phyloP scores from a whole-genome alignment of 1,284 basidiomycete genomes.

The Marasmius sp. region DNA sequence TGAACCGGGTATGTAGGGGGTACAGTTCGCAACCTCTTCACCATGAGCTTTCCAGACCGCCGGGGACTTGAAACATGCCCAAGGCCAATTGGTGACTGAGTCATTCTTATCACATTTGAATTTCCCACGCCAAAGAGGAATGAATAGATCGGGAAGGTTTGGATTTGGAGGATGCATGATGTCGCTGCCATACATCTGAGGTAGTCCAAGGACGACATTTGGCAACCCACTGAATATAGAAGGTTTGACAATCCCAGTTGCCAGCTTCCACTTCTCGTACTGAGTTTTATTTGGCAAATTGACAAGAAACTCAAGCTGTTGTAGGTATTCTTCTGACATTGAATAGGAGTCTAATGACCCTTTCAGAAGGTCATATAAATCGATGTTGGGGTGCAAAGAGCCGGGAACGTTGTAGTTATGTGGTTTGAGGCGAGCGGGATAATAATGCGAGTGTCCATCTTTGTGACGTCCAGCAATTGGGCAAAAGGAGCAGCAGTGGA shows the following conservation, averaged over 20 bases:
- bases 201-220: background rate
- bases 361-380: conserved; percentile 12
- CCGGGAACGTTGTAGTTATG: conserved; percentile 16
- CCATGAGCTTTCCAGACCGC: conserved; percentile 36
- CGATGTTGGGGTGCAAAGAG: conserved; percentile 21
- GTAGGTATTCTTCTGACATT: conserved; percentile 12
- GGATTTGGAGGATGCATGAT: conserved; percentile 6
- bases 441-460: conserved; percentile 8
- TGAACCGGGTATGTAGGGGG: conserved; percentile 26
- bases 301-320: conserved; percentile 15
- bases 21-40: conserved; percentile 23
- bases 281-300: conserved; percentile 2
- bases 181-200: background rate
- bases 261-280: background rate
- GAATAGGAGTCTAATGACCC: background rate
- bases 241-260: conserved; percentile 11
- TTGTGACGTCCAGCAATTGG: conserved; percentile 17
- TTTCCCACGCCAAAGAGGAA: conserved; percentile 30
- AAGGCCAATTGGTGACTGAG: conserved; percentile 28
- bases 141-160: conserved; percentile 20
- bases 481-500: conserved; percentile 30
- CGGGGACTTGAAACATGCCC: conserved; percentile 25
- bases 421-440: conserved; percentile 14
- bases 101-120: conserved; percentile 24
- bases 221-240: conserved; percentile 7